phyloP scores from a whole-genome alignment of 805 yeast genomes.

The Starmerella powellii region DNA sequence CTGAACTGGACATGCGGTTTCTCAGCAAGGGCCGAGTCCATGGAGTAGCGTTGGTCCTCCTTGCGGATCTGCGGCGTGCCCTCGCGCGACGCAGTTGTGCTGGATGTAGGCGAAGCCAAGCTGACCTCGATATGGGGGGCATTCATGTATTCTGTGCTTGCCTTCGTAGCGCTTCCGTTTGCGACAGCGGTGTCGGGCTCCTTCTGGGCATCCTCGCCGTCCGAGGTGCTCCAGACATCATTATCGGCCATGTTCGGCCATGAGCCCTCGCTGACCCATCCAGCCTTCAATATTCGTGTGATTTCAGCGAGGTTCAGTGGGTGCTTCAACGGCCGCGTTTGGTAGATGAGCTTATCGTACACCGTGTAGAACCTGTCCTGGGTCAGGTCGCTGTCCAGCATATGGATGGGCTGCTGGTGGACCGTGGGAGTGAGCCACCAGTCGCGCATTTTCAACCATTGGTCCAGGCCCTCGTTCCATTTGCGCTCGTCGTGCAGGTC shows the following conservation, averaged over 20 bases:
- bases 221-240: constrained; percentile 21
- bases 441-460: constrained; percentile 60
- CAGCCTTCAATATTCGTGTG: constrained; percentile 58
- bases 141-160: not conserved
- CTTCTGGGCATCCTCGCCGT: constrained; percentile 7
- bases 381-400: constrained; percentile 24
- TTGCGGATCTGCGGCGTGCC: no score
- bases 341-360: constrained; percentile 57
- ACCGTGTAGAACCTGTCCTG: constrained; percentile 33
- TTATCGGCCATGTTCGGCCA: constrained; percentile 37
- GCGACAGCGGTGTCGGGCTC: not conserved
- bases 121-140: no score
- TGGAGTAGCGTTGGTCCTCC: no score
- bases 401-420: constrained; percentile 19
- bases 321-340: constrained; percentile 51
- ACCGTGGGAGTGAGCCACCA: constrained; percentile 42
- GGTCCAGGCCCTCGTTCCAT: constrained; percentile 41
- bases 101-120: not conserved
- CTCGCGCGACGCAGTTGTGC: not conserved
- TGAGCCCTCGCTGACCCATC: constrained; percentile 69
- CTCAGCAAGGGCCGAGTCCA: no score
- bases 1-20: constrained; percentile 15
- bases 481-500: constrained; percentile 29
- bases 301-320: constrained; percentile 68
- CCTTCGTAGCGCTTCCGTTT: not conserved